Evolutionary conservation across 352 stramenopile species (phyloP).

Genomic region (Poterioochromonas sp.): DNA sequence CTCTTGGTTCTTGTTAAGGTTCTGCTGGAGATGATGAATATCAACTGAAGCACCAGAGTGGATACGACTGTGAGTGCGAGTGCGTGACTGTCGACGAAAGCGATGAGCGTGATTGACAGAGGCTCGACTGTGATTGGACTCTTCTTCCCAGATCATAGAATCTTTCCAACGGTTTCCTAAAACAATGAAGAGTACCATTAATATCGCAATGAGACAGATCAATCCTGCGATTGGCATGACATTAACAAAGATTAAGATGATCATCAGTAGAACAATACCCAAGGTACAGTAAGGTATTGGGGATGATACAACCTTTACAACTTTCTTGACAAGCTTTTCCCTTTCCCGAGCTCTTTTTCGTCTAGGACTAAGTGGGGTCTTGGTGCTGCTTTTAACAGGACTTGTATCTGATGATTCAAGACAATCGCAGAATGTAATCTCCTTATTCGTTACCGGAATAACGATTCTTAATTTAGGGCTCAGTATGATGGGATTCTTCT

Average conservation of each 20-base stretch:
- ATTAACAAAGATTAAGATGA: conserved; percentile 32
- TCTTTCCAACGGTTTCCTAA: conserved; percentile 19
- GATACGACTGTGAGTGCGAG: not conserved
- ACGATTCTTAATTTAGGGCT: no score
- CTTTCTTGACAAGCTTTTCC: not conserved
- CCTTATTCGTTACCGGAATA: no score
- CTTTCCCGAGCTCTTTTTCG: not conserved
- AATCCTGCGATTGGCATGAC: conserved; percentile 29
- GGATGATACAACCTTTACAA: not conserved
- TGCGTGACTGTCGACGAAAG: not conserved
- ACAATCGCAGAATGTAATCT: no score
- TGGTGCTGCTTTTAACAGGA: not conserved
- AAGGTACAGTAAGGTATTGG: conserved; percentile 20
- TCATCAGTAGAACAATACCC: conserved; percentile 6
- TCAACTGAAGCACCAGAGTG: not conserved
- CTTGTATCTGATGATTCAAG: not conserved
- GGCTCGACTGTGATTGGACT: not conserved
- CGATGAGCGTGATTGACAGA: not conserved
- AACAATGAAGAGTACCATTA: conserved; percentile 27
- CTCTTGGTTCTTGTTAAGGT: not conserved
- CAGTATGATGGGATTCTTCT: not conserved
- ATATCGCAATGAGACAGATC: conserved; percentile 16
- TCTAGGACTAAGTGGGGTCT: not conserved
- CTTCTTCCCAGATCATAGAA: not conserved
- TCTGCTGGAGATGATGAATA: conserved; percentile 1